Conservation (phyloP, 352 stramenopile genomes). For the Phytopythium delawarense region DNA sequence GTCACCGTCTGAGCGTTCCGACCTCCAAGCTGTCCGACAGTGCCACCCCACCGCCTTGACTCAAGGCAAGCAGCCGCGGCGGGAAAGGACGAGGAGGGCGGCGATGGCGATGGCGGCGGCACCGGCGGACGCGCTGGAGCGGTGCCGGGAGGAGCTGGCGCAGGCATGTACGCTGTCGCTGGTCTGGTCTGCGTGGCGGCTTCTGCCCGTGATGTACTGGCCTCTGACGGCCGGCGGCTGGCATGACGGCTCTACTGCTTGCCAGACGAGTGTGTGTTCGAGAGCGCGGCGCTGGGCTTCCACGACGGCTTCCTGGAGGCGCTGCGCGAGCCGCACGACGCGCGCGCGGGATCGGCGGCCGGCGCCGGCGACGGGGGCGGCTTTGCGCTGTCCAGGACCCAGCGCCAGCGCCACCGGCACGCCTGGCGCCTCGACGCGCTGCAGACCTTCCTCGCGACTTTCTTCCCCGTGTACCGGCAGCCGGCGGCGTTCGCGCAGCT, state of each 20-base stretch:
- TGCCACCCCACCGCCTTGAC: no score
- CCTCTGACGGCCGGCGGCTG: background rate
- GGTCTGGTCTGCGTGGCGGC: background rate
- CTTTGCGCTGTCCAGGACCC: conserved; percentile 7
- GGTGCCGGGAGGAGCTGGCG: conserved; percentile 1
- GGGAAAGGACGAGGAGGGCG: background rate
- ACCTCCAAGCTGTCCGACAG: no score
- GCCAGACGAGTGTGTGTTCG: conserved; percentile 6
- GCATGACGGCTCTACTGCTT: background rate
- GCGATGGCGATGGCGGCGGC: background rate
- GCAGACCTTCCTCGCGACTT: conserved; percentile 24
- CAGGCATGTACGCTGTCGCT: conserved; percentile 5
- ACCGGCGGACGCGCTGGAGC: background rate
- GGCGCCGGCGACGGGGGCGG: conserved; percentile 1
- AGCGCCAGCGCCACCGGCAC: conserved; percentile 5
- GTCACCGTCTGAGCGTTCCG: no score
- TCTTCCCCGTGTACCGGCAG: conserved; percentile 35
- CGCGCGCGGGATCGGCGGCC: conserved; percentile 1
- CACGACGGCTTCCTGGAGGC: conserved; percentile 38
- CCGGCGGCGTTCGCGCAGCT: conserved; percentile 23
- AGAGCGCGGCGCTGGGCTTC: conserved; percentile 16
- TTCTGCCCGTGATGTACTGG: background rate
- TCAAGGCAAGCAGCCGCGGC: no score
- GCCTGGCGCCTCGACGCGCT: conserved; percentile 24
- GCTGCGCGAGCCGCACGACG: conserved; percentile 23